Percentiles rank a stretch among this genome's conserved stretches.
Evolutionary conservation across 768 basidiomycete species (phyloP).

Genomic region (Leucocoprinus leucothites): DNA sequence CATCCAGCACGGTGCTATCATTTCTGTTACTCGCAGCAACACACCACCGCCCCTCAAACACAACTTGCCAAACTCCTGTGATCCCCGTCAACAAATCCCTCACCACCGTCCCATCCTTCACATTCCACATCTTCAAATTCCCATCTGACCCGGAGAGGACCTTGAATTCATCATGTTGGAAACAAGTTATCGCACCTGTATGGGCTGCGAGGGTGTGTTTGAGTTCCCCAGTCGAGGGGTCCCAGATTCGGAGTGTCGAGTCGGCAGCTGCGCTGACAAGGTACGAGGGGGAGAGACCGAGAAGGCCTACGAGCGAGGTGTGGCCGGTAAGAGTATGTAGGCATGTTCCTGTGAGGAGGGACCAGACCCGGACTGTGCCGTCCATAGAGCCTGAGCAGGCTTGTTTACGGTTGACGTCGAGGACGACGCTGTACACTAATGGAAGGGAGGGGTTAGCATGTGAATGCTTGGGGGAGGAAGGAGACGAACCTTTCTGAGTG

Average conservation of each 20-base stretch:
- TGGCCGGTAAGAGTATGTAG: slow-evolving; percentile 84
- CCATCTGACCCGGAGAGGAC: slow-evolving; percentile 95
- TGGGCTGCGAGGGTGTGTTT: slow-evolving; percentile 87
- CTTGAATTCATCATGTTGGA: slow-evolving; percentile 98
- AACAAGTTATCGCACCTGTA: slow-evolving; percentile 98
- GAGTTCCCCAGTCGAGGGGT: slow-evolving; percentile 78
- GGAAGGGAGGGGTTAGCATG: neutral
- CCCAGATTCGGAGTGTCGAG: slow-evolving; percentile 93
- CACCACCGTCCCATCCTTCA: slow-evolving; percentile 80
- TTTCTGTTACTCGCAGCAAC: slow-evolving; percentile 89
- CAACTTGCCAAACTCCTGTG: slow-evolving; percentile 96
- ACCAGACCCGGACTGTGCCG: slow-evolving; percentile 95
- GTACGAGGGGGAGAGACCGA: slow-evolving; percentile 84
- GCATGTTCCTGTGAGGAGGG: slow-evolving; percentile 76
- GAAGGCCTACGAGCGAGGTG: slow-evolving; percentile 90
- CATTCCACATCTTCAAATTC: slow-evolving; percentile 97
- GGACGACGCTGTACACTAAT: slow-evolving; percentile 91
- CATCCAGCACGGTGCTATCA: slow-evolving; percentile 76
- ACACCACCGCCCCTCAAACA: slow-evolving; percentile 91
- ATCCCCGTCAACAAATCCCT: slow-evolving; percentile 89
- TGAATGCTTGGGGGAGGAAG: neutral
- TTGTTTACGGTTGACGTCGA: slow-evolving; percentile 84
- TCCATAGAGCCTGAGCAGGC: slow-evolving; percentile 99
- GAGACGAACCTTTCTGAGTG: slow-evolving; percentile 77
- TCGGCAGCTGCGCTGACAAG: slow-evolving; percentile 97